Evolutionary conservation across 1,139 yeast genomes (phyloP), one percentile per base, ranked within the genome.

Genomic region (Pichia sp.): DNA sequence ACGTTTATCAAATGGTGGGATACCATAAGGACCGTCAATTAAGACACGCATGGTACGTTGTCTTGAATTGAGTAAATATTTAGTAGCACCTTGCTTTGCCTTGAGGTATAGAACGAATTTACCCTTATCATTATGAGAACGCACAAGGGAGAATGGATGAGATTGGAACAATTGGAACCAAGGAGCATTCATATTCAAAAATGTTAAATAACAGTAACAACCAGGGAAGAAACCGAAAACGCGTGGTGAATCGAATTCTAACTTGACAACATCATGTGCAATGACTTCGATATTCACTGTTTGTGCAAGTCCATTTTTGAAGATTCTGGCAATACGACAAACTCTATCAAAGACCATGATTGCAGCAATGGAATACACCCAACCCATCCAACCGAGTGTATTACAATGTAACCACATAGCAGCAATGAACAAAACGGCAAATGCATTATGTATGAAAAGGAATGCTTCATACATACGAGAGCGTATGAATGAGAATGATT

Each of bases 391-490:
- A 6, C 71, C 72, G 33, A 65, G 38, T 1, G 47, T 45, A 12
- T 49, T 47, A 39, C 62, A 51, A 44, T 66, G 72, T 32, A 52
- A 59, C 54, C 63, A 64, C 64, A 65, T 61, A 13, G 62, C 44
- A 14, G 62, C 50, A 9, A 66, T 55, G 34, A 65, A 57, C 10
- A 59, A 35, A 5, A 62, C 49, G 14, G 60, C 56, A 48, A 66
- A 56, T 7, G 51, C 17, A 37, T 63, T 55, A 40, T 66, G 71
- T 2, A 61, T 18, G 3, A 62, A n/a, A 26, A 66, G 44, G 38
- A 66, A 66, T 1, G 52, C 14, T 33, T 66, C 71, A 53, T 77
- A 77, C 37, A 61, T 56, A 20, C 52, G 40, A 44, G 66, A 66
- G 54, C 83, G 66, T 42, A 75, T 55, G 6, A 60, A 39, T 32